Conservation (phyloP, 2,329 filamentous ascomycete genomes). For the Fusarium veterinarium region DNA sequence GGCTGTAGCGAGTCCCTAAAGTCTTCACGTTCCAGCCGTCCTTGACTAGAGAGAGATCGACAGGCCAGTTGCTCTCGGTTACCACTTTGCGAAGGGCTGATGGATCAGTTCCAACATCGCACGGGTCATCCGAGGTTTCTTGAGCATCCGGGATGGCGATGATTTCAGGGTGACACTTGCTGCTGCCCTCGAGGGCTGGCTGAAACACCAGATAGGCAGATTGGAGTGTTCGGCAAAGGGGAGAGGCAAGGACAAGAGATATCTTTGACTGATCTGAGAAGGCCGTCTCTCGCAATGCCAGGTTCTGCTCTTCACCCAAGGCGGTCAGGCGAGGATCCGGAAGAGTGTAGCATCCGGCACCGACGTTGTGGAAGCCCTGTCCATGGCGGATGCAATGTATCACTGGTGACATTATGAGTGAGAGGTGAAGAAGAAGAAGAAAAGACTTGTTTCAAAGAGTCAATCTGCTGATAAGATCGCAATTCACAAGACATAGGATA, state of each 20-base stretch:
- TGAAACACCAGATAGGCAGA: background rate
- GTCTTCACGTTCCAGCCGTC: background rate
- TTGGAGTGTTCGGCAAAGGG: background rate
- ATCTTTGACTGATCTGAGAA: background rate
- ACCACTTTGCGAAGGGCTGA: fast-evolving
- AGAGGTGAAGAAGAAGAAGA: fast-evolving
- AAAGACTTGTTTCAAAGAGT: background rate
- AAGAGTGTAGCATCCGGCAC: background rate
- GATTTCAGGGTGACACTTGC: background rate
- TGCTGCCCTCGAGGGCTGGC: fast-evolving
- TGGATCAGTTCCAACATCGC: background rate
- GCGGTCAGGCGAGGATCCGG: background rate
- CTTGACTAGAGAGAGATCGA: background rate
- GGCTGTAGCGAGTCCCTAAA: background rate
- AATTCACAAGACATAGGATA: background rate
- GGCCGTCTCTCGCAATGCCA: background rate
- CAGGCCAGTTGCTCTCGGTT: background rate
- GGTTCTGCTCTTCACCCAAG: background rate
- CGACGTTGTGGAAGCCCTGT: background rate
- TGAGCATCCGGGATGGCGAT: background rate
- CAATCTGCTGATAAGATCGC: background rate
- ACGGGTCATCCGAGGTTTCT: background rate
- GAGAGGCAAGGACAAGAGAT: background rate
- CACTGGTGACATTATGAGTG: background rate
- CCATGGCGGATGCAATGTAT: background rate